Percentiles rank a stretch among this genome's conserved stretches.
Evolutionary conservation across 352 stramenopile species (phyloP).

Genomic region (Globisporangium takayamanum): DNA sequence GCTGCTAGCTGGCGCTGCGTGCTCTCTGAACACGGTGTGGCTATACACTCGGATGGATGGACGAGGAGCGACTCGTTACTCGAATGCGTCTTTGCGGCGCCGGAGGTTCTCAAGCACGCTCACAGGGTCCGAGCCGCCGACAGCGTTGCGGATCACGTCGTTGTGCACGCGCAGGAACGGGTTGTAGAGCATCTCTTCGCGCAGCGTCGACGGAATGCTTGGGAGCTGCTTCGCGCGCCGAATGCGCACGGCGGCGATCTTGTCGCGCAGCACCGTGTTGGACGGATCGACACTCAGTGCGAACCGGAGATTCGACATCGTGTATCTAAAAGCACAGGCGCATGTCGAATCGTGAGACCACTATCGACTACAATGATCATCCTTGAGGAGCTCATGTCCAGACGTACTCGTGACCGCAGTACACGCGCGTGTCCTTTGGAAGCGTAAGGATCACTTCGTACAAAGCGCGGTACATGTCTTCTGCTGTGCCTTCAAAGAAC

Average conservation of each 20-base stretch:
- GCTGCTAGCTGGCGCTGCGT: no score
- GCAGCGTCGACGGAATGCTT: slow-evolving; percentile 87
- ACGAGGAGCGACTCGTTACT: slow-evolving; percentile 16
- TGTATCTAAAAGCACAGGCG: slow-evolving; percentile 52
- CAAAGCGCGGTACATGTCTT: slow-evolving; percentile 86
- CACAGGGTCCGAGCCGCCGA: slow-evolving; percentile 67
- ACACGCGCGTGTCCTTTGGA: slow-evolving; percentile 82
- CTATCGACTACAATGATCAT: no score
- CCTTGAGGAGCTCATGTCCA: not conserved
- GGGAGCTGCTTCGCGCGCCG: slow-evolving; percentile 79
- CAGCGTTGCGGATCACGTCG: slow-evolving; percentile 75
- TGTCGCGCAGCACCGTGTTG: slow-evolving; percentile 82
- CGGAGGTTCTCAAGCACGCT: slow-evolving; percentile 79
- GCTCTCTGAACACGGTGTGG: not conserved
- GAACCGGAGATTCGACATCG: slow-evolving; percentile 90
- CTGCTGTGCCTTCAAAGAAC: slow-evolving; percentile 87
- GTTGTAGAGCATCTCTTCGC: slow-evolving; percentile 86
- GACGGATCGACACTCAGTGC: slow-evolving; percentile 90
- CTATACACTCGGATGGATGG: no score
- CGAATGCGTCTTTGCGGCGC: slow-evolving; percentile 68
- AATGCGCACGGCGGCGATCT: slow-evolving; percentile 79
- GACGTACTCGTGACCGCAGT: slow-evolving; percentile 81
- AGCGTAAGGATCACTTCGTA: slow-evolving; percentile 85
- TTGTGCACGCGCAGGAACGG: slow-evolving; percentile 82
- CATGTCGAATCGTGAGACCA: not conserved